Base-by-base conservation (phyloP, 1,139 yeast genomes). In the Blastobotrys petasosporus region DNA sequence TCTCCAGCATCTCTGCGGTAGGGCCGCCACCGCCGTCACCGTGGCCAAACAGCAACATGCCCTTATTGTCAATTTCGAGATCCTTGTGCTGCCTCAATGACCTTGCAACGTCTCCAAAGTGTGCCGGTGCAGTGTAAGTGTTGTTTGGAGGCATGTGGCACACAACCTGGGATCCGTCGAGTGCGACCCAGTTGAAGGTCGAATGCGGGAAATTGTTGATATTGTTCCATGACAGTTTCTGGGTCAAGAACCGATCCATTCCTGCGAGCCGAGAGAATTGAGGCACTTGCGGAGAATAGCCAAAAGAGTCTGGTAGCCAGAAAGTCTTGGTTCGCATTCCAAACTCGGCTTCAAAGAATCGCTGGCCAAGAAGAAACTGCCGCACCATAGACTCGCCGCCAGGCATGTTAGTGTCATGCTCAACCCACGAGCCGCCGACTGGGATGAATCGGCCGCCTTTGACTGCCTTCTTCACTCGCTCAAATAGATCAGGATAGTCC, bases 21-120 rank as follows among this genome's bases (percentile, higher is more conserved):
- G 97, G 97, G 4, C 98, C 98, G 54, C 97, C 97, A 52, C 98
- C 98, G 56, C 98, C 98, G 61, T 92, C 98, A 60, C 98, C 98
- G 58, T 84, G 80, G 35, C 98, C 98, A 58, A 79, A 92, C 45
- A 88, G 71, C 61, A 92, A 69, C 61, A 92, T 71, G 0, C 95
- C 94, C 32, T 53, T 52, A 46, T 86, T 92, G 44, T 83, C 90
- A 55, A 80, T 79, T 48, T 88, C 80, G 53, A 85, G 69, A 57
- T 90, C 86, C 67, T 88, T 85, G 67, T 92, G 95, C 59, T 87
- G 92, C 34, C 70, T 70, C 49, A 81, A 76, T 1, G 95, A 82
- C 58, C 96, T 75, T 48, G 79, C 75, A 30, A 90, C 94, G 67
- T 92, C 97, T 25, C 96, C 96, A 65, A 86, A 86, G 62, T 90